Base-by-base conservation (phyloP, 495 filamentous ascomycete species). In the Aspergillus panamensis region DNA sequence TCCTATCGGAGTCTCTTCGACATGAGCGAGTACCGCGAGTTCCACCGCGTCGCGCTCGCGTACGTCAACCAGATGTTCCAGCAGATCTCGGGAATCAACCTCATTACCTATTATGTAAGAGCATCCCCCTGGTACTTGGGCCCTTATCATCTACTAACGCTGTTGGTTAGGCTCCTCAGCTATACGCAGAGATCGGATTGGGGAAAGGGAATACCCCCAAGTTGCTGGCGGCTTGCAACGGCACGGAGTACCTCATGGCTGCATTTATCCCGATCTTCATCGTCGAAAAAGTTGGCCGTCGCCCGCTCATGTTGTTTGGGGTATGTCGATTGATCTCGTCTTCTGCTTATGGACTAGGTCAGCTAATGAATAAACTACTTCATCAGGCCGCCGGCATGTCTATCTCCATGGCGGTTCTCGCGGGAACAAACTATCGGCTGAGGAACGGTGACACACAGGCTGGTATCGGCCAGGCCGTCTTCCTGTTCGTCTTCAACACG, bases 31-130 rank as follows among this genome's bases (percentile, higher is more conserved):
- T 81, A 91, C 63, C 82, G 89, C 29, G 86, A 90, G 64, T 82
- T 92, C 62, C 89, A 91, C 69, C 83, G 90, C 12, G 83, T 82
- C 0, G 67, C 84, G 25, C 76, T 91, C 30, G 88, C 81, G 33
- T 89, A 89, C 62, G 80, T 89, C 67, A 90, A 88, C 68, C 88
- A 91, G 59, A 80, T 88, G 75, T 90, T 90, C 73, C 88, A 91
- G 64, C 87, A 92, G 61, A 84, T 89, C 32, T 82, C 79, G 0
- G 89, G 89, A 13, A 90, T 91, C 64, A 91, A 91, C 59, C 64
- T 91, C 14, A 86, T 90, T 58, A 87, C 86, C 0, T 89, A 90
- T 65, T 92, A 91, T 58, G 80, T 58, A 25, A 57, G 47, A 37
- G 9, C 7, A 20, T 3, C 20, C 6, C n/a, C n/a, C 47, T 17